phyloP scores from a whole-genome alignment of 2,329 filamentous ascomycete species.

The Fusarium sterilihyphosum region DNA sequence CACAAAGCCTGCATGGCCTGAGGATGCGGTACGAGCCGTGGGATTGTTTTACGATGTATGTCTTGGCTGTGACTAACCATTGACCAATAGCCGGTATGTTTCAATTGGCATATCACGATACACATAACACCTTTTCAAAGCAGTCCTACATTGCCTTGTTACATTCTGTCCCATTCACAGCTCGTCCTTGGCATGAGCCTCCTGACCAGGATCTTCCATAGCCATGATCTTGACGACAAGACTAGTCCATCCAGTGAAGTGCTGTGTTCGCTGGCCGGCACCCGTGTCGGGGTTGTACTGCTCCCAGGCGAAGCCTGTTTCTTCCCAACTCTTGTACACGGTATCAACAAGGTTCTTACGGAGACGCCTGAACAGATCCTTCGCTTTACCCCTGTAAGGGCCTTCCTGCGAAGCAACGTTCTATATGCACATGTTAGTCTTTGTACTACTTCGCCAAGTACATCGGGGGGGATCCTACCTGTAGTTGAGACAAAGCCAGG shows the following conservation, averaged over 20 bases:
- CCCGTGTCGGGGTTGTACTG: constrained; percentile 97
- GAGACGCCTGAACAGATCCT: constrained; percentile 78
- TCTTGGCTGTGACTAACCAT: background rate
- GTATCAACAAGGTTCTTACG: constrained; percentile 89
- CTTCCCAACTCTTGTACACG: constrained; percentile 86
- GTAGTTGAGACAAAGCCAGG: constrained; percentile 79
- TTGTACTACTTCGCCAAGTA: background rate
- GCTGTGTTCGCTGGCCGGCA: constrained; percentile 92
- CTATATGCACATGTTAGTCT: constrained; percentile 51
- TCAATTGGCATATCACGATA: constrained; percentile 6
- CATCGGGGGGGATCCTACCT: constrained; percentile 64
- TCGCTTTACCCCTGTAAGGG: constrained; percentile 74
- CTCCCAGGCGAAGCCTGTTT: constrained; percentile 97
- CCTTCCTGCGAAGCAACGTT: constrained; percentile 72
- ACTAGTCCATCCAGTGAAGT: constrained; percentile 99
- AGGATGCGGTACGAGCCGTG: constrained; percentile 21
- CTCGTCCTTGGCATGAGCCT: constrained; percentile 56
- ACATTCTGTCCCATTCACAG: constrained; percentile 48
- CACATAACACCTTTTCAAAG: constrained; percentile 1
- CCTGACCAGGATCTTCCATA: constrained; percentile 75
- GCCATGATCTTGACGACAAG: constrained; percentile 97
- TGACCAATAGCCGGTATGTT: constrained; percentile 1
- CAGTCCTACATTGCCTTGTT: constrained; percentile 2
- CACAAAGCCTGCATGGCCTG: constrained; percentile 30
- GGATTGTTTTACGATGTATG: constrained; percentile 13